Evolutionary conservation across 1,139 yeast genomes (phyloP), one percentile per base, ranked within the genome.

Genomic region (Yamadazyma sp.): DNA sequence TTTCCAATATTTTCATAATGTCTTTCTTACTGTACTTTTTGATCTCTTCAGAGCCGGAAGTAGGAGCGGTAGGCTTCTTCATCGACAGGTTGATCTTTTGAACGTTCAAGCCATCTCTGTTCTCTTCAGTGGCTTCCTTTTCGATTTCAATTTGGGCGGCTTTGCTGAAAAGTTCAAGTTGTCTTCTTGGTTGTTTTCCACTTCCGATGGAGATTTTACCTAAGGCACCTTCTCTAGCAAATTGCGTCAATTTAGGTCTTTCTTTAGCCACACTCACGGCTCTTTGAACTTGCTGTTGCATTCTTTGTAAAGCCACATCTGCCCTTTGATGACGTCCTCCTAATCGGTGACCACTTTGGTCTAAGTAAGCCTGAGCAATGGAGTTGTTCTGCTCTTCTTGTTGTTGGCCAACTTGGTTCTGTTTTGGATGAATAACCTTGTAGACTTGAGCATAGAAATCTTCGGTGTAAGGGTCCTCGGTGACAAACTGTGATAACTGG

Each of bases 221-320:
- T 44, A 90, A 72, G 1, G 96, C 94, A 51, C 97, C 97, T 56
- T 86, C 96, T 52, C 83, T 81, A 36, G 83, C 81, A 47, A 78
- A 72, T 50, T 78, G 85, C 23, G 79, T 80, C 53, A 76, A 74
- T 68, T 82, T 86, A 48, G 95, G 92, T 57, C 87, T 80, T 55
- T 88, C 96, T 57, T 88, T 86, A 27, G 97, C 97, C 37, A 88
- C 94, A 34, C 95, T 86, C 16, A 92, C 97, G 7, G 97, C 97
- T 57, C 86, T 86, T 59, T 90, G 95, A 41, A 94, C 97, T 66
- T 92, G 97, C 57, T 90, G 96, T 67, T 92, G 97, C 97, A 92
- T 90, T 73, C 96, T 82, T 66, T 87, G 96, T 54, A 90, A 74
- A 1, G 97, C 97, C 50, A 90, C 85, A 61, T 88, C 96, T n/a